A percentile compares a stretch with the other conserved stretches of the same genome.
phyloP scores from a whole-genome alignment of 352 stramenopile genomes.

The Pythium aristosporum region DNA sequence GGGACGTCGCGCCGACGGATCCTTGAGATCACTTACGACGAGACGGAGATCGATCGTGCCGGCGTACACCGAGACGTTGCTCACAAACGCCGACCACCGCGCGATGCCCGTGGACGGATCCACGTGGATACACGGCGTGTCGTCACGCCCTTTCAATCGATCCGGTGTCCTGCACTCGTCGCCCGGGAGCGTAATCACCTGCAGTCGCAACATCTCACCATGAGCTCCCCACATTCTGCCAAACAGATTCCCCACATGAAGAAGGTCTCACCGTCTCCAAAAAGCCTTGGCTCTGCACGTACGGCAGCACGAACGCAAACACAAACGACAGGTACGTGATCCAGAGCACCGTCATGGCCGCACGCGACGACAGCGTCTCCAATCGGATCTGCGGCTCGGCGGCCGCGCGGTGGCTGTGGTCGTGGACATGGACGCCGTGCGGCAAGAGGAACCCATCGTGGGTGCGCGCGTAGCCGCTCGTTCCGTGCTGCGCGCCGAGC shows the following conservation, averaged over 20 bases:
- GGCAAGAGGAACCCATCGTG: constrained; percentile 2
- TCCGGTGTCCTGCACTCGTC: constrained; percentile 37
- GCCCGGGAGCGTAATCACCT: constrained; percentile 58
- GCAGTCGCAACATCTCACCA: neutral
- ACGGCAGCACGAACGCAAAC: constrained; percentile 63
- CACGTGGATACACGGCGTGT: constrained; percentile 68
- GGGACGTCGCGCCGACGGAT: constrained; percentile 26
- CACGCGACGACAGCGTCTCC: constrained; percentile 75
- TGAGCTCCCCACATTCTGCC: no score
- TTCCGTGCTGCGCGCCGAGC: constrained; percentile 19
- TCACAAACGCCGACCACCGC: constrained; percentile 65
- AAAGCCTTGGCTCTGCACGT: constrained; percentile 77
- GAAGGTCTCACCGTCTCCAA: constrained; percentile 46
- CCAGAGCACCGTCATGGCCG: constrained; percentile 68
- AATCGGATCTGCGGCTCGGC: constrained; percentile 65
- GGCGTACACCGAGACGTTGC: constrained; percentile 68
- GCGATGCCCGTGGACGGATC: constrained; percentile 50
- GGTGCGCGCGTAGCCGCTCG: no score
- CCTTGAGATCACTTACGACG: constrained; percentile 44
- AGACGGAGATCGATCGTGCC: constrained; percentile 65
- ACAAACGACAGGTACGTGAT: constrained; percentile 80
- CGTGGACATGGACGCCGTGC: neutral
- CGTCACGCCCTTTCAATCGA: neutral
- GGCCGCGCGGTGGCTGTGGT: constrained; percentile 10
- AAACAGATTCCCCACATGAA: no score